Evolutionary conservation across 768 basidiomycete species (phyloP).

Genomic region (Mycena vulgaris): DNA sequence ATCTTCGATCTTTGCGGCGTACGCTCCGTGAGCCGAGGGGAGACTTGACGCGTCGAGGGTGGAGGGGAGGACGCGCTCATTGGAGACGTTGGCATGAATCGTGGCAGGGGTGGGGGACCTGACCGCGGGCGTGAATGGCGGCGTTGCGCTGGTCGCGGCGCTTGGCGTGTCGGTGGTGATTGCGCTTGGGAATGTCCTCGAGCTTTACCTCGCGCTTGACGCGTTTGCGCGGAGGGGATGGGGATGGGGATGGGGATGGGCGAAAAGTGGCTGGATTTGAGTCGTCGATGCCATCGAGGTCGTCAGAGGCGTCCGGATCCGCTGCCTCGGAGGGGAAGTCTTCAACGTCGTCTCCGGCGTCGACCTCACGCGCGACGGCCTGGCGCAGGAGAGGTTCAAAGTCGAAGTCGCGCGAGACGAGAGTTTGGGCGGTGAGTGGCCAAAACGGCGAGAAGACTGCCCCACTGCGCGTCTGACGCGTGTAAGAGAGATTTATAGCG

Average conservation of each 20-base stretch:
- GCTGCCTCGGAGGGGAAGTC: not conserved
- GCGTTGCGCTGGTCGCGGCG: not conserved
- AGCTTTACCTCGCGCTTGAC: not conserved
- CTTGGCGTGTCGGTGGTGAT: conserved; percentile 1
- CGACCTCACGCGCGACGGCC: not conserved
- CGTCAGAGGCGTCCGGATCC: not conserved
- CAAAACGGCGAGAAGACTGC: not conserved
- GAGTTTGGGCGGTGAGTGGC: not conserved
- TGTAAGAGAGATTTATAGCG: not conserved
- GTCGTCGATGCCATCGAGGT: not conserved
- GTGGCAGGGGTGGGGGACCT: not conserved
- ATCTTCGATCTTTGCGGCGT: not conserved
- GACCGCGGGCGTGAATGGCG: not conserved
- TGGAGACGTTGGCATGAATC: not conserved
- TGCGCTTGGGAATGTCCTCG: not conserved
- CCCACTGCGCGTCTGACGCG: conserved; percentile 12
- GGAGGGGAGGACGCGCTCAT: not conserved
- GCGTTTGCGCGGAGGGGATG: not conserved
- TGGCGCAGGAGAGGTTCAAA: not conserved
- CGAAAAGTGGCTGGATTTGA: not conserved
- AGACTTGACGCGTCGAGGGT: not conserved
- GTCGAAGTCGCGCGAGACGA: not conserved
- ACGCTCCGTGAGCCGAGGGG: conserved; percentile 12
- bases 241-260: not conserved
- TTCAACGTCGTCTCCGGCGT: not conserved